Evolutionary conservation across 2,329 filamentous ascomycete genomes (phyloP).

Genomic region (Pseudocercospora fijiensis): DNA sequence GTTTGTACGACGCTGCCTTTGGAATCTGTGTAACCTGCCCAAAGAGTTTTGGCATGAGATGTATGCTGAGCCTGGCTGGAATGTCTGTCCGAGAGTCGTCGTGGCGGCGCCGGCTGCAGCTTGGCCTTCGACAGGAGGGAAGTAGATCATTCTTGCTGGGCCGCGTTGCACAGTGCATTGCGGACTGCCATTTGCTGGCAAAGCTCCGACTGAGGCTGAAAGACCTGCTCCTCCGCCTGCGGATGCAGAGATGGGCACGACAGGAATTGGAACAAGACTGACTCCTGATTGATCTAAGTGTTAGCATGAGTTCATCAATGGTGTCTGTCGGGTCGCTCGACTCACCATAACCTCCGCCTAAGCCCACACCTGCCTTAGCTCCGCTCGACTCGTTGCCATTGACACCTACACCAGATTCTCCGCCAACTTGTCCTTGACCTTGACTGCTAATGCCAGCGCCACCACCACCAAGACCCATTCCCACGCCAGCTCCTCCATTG

Average conservation of each 20-base stretch:
- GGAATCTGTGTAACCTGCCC: slow-evolving; percentile 15
- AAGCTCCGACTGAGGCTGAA: background rate
- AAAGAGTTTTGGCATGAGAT: slow-evolving; percentile 20
- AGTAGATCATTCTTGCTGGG: slow-evolving; percentile 30
- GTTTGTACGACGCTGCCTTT: slow-evolving; percentile 12
- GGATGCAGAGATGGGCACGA: slow-evolving; percentile 3
- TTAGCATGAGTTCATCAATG: background rate
- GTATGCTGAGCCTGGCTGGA: slow-evolving; percentile 26
- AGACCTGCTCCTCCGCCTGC: slow-evolving; percentile 3
- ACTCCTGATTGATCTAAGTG: background rate
- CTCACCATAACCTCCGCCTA: background rate
- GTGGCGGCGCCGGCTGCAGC: slow-evolving; percentile 4
- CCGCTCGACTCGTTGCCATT: slow-evolving; percentile 4
- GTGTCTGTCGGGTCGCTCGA: background rate
- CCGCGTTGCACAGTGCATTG: slow-evolving; percentile 30
- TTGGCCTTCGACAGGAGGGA: slow-evolving; percentile 20
- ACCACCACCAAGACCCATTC: background rate
- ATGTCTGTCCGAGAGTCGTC: slow-evolving; percentile 25
- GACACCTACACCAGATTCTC: background rate
- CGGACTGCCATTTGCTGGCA: slow-evolving; percentile 4
- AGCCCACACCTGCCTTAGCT: slow-evolving; percentile 3
- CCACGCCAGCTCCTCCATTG: background rate
- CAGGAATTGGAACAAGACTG: slow-evolving; percentile 7
- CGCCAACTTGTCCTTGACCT: slow-evolving; percentile 2
- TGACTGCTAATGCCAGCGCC: background rate